A percentile compares a stretch with the other conserved stretches of the same genome.
Evolutionary conservation across 441 rosid genomes (phyloP).

Genomic region (Lepidium campestre): DNA sequence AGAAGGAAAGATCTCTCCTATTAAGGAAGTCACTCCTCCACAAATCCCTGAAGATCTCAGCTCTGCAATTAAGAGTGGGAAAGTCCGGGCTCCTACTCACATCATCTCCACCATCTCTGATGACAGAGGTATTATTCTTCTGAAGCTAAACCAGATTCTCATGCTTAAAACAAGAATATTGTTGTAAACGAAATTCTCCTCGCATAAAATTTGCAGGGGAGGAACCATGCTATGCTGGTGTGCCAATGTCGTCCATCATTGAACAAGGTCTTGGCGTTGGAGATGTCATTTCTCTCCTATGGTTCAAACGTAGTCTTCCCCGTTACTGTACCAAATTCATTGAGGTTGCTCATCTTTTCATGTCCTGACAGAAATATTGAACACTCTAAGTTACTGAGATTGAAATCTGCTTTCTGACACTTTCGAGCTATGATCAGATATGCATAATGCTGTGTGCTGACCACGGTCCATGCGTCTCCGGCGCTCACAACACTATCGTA

Average conservation of each 20-base stretch:
- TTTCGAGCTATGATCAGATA: conserved; percentile 43
- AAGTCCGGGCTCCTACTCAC: conserved; percentile 95
- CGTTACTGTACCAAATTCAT: conserved; percentile 88
- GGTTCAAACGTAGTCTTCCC: conserved; percentile 99
- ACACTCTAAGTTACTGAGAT: not conserved
- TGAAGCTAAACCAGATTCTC: not conserved
- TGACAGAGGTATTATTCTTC: conserved; percentile 61
- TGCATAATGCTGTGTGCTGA: conserved; percentile 97
- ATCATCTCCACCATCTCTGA: conserved; percentile 93
- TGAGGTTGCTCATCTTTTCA: conserved; percentile 40
- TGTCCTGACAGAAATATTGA: not conserved
- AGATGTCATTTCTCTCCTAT: conserved; percentile 88
- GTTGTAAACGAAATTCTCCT: not conserved
- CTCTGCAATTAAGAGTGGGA: conserved; percentile 87
- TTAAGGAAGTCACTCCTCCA: conserved; percentile 78
- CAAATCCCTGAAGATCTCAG: conserved; percentile 95
- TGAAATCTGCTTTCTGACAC: conserved; percentile 6
- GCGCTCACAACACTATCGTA: conserved; percentile 94
- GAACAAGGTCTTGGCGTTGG: conserved; percentile 91
- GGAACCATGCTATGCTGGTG: conserved; percentile 97
- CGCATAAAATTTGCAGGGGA: conserved; percentile 46
- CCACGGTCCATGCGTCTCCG: conserved; percentile 95
- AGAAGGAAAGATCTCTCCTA: conserved; percentile 59
- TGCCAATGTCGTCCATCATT: conserved; percentile 91
- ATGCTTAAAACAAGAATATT: not conserved